These are phyloP conservation scores for Oryza coarctata DNA, from an alignment of 176 grass and related monocot genomes.

Conservation along the genomic window DNA sequence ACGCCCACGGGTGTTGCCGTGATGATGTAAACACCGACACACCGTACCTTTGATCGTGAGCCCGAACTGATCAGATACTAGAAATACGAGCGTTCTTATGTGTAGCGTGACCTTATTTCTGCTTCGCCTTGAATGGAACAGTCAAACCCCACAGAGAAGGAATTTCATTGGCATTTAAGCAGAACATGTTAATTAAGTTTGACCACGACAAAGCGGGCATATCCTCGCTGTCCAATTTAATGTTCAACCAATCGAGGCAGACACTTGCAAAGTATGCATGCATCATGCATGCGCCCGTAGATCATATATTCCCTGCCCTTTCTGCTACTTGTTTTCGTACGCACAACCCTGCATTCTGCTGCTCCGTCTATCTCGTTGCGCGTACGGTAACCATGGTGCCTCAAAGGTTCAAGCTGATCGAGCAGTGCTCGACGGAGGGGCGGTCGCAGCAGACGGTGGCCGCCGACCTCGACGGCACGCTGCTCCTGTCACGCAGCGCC, in stretches of 20 bases:
- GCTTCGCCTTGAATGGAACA: not conserved
- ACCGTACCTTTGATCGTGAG: no score
- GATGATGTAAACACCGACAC: no score
- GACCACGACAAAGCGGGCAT: not conserved
- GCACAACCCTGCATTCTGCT: not conserved
- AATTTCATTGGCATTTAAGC: not conserved
- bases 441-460: slow-evolving; percentile 62
- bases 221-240: not conserved
- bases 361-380: not conserved
- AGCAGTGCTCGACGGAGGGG: slow-evolving; percentile 51
- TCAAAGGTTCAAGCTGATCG: slow-evolving; percentile 51
- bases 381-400: slow-evolving; percentile 33
- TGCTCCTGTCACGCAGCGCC: slow-evolving; percentile 70
- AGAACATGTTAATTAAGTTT: not conserved
- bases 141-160: not conserved
- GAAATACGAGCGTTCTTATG: no score
- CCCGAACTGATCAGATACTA: no score
- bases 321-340: not conserved
- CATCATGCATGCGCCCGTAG: not conserved
- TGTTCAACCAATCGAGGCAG: not conserved
- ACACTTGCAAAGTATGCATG: not conserved
- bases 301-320: slow-evolving; percentile 18
- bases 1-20: no score
- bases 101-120: no score
- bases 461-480: slow-evolving; percentile 82